Conservation (phyloP, 345 rosid species). For the Sisymbrium altissimum region DNA sequence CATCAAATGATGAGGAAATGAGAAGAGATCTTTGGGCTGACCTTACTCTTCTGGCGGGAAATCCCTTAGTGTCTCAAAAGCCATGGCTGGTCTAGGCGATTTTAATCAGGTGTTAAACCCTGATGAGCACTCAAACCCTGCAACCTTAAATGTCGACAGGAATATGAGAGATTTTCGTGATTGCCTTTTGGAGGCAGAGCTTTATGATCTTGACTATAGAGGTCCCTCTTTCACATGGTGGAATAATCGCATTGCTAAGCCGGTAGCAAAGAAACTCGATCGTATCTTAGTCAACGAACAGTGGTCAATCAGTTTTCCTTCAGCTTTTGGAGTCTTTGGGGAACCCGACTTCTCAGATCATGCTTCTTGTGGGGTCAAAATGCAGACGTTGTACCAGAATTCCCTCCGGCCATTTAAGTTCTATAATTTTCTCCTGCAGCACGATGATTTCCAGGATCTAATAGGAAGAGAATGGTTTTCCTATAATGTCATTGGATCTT, state of each 20-base stretch:
- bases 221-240: neutral
- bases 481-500: neutral
- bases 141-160: neutral
- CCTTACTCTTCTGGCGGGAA: no score
- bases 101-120: neutral
- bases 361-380: neutral
- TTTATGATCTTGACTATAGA: neutral
- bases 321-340: neutral
- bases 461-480: neutral
- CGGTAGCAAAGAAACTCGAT: neutral
- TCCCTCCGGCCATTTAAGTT: neutral
- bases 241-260: neutral
- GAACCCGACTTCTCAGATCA: neutral
- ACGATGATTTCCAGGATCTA: neutral
- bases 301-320: no score
- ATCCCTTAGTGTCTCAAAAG: no score
- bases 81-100: neutral
- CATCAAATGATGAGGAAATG: no score
- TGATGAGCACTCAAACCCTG: neutral
- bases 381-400: no score
- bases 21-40: no score
- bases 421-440: neutral
- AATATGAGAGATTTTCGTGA: neutral
- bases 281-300: neutral
- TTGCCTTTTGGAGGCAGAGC: neutral